Base-by-base conservation (phyloP, 805 yeast genomes). In the Scheffersomyces spartinae region DNA sequence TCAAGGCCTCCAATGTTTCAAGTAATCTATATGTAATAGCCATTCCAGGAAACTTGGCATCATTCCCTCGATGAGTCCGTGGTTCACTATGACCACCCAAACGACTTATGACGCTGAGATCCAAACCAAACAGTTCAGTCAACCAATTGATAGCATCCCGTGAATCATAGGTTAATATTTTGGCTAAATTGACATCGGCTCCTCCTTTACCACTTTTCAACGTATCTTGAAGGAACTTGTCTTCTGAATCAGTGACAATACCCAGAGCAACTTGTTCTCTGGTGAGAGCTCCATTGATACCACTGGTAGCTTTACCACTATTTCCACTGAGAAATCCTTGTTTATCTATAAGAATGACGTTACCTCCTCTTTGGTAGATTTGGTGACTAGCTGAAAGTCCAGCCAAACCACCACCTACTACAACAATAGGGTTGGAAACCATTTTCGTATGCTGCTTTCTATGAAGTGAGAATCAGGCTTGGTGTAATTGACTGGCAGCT, bases 241-340 rank as follows among this genome's bases (percentile, higher is more conserved):
- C 68, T 4, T 68, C 68, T 1, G 72, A 54, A 42, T 82, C 94
- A 17, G 55, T 44, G n/a, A n/a, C n/a, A 20, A 75, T 62, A 6
- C 56, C 44, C 17, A 59, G 47, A 6, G 48, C 29, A 18, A 58
- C 52, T 43, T 80, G 94, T 4, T 78, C 69, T 10, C 64, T 42
- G 0, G 93, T 76, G 18, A 63, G 53, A 1, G 81, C 75, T n/a
- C 91, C 94, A 40, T 74, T 74, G 36, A 74, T 74, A 5, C 81
- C 81, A 1, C 74, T 67, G 1, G 80, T 71, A 3, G 80, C 80
- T 41, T 74, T 74, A 13, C 75, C 74, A 24, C 76, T 68, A 40
- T 74, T 74, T 2, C 80, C 80, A 23, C 78, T 74, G 21, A 70
- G 58, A 36, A 66, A 69, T 7, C 71, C 67, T 35, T 70, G 75